Evolutionary conservation across 768 basidiomycete species (phyloP), one percentile per base, ranked within the genome.

Genomic region (Russula compacta): DNA sequence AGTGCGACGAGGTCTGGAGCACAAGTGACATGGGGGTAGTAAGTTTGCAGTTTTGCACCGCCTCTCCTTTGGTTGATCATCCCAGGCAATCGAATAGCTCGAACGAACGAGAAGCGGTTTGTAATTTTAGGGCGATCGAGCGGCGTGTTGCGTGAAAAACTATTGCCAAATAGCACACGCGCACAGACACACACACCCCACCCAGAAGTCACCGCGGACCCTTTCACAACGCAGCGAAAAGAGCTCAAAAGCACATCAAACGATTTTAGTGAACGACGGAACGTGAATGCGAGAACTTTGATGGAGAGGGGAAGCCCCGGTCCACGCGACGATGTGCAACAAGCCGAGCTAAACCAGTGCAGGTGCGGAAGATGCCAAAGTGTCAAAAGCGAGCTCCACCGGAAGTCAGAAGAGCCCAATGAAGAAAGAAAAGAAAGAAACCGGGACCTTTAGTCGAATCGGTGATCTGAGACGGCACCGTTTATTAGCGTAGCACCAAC

Each of bases 171-270:
- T 14, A 15, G n/a, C 29, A 24, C 47, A 52, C 50, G 19, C 24
- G 19, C 50, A 21, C 50, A 33, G 21, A 38, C 35, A 44, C 42
- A 17, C 17, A 6, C 29, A 47, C 11, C 14, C 14, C 29, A 47
- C 11, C 14, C 14, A 24, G 7, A 19, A 52, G 33, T 24, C 43
- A 55, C 42, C 24, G 8, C 53, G 53, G 53, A 55, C 33, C 57
- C 40, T 58, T 50, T 50, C 56, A 57, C 38, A 49, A 57, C 38
- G 40, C 57, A 35, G 57, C 57, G 50, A 58, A 58, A 58, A 58
- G 57, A 58, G 33, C 57, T 58, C 57, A 57, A 38, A 24, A 24
- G 17, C 46, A 47, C 57, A 58, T 55, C 42, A 43, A 21, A n/a
- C n/a, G 42, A 14, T 9, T 29, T 24, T 53, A 15, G 36, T 53